Base-by-base conservation (phyloP, 208 protist genomes). In the Vickermania spadyakhi region DNA sequence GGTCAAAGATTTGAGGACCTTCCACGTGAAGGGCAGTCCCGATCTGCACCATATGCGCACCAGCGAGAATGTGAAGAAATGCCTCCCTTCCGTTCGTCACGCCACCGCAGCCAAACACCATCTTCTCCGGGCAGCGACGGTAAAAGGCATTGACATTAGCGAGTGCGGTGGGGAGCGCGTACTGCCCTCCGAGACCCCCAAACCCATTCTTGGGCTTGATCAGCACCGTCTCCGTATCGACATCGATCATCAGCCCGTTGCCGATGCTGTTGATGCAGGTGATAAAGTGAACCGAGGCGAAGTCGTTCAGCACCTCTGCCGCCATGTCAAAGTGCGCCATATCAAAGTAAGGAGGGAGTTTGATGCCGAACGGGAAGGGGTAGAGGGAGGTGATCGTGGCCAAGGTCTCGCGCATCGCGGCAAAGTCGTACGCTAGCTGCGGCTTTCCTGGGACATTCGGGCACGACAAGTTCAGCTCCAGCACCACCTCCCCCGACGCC, bases 261-360 rank as follows among this genome's bases (percentile, higher is more conserved):
- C 88, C 88, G 30, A 95, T 61, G 66, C 81, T 92, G 81, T 95
- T 95, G 58, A 95, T 74, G 73, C 85, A 92, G 2, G 84, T 91
- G 30, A 95, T 77, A 61, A 91, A 92, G 41, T 75, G 70, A 26
- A 95, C 83, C 31, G 81, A 75, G 18, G 82, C 75, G 61, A 87
- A 90, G 14, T 80, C 77, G 68, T 95, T 92, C 7, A 95, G 62
- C n/a, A 95, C 73, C 3, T 54, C 66, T 25, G 88, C 88, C 0
- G 88, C 83, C 58, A 66, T 60, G 66, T 95, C 88, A 58, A 95
- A 95, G 77, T 91, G 84, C 3, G 88, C 83, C 56, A 92, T 80
- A 66, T 95, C 88, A 62, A 92, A 92, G 70, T 95, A 95, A 2
- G 88, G 88, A 31, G 88, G 81, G 76, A 95, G 82, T 77, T 95